Evolutionary conservation across 768 basidiomycete genomes (phyloP).

Genomic region (Phanerodontia chrysosporium): DNA sequence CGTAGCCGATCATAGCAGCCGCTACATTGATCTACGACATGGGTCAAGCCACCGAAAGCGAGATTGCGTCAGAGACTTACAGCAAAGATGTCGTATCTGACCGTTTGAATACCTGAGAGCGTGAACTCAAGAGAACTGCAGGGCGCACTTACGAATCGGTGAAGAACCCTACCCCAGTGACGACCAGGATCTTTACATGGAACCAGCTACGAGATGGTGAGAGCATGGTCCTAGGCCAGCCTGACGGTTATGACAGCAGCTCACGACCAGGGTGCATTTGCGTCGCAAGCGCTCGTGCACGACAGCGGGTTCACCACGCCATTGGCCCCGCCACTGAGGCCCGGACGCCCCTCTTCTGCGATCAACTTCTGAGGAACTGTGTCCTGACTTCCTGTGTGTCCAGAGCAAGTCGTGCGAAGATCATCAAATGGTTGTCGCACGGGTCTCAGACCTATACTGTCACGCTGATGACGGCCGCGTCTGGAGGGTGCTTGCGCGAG

Average conservation of each 20-base stretch:
- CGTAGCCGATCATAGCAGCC: slow-evolving; percentile 41
- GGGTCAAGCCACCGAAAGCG: neutral
- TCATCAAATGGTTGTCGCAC: too few relatives aligned
- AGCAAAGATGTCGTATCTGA: slow-evolving; percentile 33
- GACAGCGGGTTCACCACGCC: too few relatives aligned
- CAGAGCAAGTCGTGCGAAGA: neutral
- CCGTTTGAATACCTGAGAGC: neutral
- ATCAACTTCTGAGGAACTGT: neutral
- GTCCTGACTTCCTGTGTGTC: neutral
- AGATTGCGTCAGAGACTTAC: neutral
- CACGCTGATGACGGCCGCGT: too few relatives aligned
- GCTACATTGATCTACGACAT: slow-evolving; percentile 33
- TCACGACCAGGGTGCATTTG: slow-evolving; percentile 44
- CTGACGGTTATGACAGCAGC: slow-evolving; percentile 1
- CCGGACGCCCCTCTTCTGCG: neutral
- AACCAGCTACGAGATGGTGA: slow-evolving; percentile 33
- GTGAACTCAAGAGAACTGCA: neutral
- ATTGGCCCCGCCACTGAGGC: neutral
- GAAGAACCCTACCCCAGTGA: slow-evolving; percentile 30
- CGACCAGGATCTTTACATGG: slow-evolving; percentile 41
- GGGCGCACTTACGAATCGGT: slow-evolving; percentile 23
- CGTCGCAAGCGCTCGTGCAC: slow-evolving; percentile 44
- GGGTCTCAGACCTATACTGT: too few relatives aligned
- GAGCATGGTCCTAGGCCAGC: too few relatives aligned
- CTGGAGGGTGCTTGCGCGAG: too few relatives aligned